Evolutionary conservation across 331 rosid genomes (phyloP), one percentile per base, ranked within the genome.

Genomic region (Pyracantha coccinea): DNA sequence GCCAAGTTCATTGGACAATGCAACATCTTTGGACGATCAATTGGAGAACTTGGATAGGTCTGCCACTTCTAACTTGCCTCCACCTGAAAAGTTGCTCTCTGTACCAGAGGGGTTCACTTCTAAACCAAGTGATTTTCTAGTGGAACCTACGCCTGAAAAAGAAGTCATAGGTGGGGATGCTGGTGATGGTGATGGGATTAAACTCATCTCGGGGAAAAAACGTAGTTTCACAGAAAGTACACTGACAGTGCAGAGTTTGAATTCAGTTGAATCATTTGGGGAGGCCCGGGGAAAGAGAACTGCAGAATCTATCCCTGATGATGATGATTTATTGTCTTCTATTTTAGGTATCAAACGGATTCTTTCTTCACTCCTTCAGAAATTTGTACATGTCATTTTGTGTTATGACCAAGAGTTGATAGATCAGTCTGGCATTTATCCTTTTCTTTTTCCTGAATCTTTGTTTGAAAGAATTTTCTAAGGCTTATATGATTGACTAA

Each of bases 291-390:
- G 86, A 72, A 85, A 81, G 85, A 88, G 86, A 77, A 87, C 88
- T 50, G 68, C 81, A 3, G 93, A 88, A 77, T 86, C 89, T 52
- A 67, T 96, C 85, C 99, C 99, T 61, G 97, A 89, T 79, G 99
- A 96, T 57, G 90, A 96, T 84, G 99, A 96, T 88, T 75, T 96
- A 70, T 83, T 96, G 86, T 96, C 99, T 76, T 92, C 99, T 52
- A 96, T 96, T 78, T 87, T 96, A 90, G 99, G 99, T 92, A 89
- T 80, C 63, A 7, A 52, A 44, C 25, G 76, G 73, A 32, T 55
- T 45, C n/a, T 73, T 68, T 69, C 68, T 57, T 69, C 25, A 27
- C 60, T 59, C 57, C 17, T 33, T 69, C 5, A 53, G 63, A 71
- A 55, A 44, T 57, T 62, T 75, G 25, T 75, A 29, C 61, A 16